Conservation (phyloP, 331 rosid species). For the Quercus tomentella region DNA sequence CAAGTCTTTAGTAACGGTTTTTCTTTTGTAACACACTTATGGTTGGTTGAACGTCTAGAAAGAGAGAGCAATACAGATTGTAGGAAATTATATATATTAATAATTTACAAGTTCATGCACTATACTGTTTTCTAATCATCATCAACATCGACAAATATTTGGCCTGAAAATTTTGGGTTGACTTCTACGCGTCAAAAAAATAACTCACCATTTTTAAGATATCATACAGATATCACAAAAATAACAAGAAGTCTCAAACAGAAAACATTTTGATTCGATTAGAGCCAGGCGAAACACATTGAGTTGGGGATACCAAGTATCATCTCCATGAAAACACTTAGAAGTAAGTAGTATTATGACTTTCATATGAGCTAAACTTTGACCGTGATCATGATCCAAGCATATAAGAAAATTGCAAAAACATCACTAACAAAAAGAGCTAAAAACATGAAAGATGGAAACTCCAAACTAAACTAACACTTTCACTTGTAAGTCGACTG, state of each 20-base stretch:
- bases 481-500: slow-evolving; percentile 61
- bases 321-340: neutral
- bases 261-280: neutral
- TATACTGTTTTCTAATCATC: no score
- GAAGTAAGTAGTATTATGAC: neutral
- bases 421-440: slow-evolving; percentile 3
- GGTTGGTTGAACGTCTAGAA: no score
- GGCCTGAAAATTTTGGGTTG: no score
- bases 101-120: no score
- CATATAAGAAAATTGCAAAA: neutral
- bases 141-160: no score
- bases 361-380: neutral
- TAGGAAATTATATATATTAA: no score
- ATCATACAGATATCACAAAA: neutral
- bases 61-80: no score
- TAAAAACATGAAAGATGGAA: neutral
- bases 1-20: no score
- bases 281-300: neutral
- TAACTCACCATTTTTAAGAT: neutral
- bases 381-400: neutral
- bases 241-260: neutral
- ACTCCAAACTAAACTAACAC: neutral
- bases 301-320: neutral
- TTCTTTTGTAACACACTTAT: no score
- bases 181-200: no score